Conservation (phyloP, 1,284 basidiomycete genomes). For the Trichosporon sp. region DNA sequence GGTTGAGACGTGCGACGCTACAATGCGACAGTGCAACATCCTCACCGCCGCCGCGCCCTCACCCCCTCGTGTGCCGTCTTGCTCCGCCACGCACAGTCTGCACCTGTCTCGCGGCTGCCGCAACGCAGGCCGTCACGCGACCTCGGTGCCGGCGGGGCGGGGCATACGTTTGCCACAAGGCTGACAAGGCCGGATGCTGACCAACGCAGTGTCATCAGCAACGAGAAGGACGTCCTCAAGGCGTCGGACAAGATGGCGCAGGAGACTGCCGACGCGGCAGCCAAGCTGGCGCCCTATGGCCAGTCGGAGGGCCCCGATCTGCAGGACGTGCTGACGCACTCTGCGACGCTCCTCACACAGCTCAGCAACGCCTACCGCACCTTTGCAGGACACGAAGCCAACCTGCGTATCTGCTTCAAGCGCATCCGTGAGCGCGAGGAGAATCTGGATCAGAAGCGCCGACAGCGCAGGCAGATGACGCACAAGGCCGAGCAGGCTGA, state of each 20-base stretch:
- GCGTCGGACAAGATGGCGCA: constrained; percentile 57
- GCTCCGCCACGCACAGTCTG: neutral
- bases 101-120: neutral
- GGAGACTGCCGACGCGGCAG: constrained; percentile 69
- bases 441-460: constrained; percentile 67
- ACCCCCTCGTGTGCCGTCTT: neutral
- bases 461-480: constrained; percentile 61
- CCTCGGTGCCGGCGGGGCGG: neutral
- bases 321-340: constrained; percentile 70
- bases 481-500: constrained; percentile 80
- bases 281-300: constrained; percentile 72
- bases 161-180: neutral
- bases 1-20: no score
- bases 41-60: neutral
- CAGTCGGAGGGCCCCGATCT: constrained; percentile 76
- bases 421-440: constrained; percentile 75
- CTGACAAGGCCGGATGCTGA: constrained; percentile 4
- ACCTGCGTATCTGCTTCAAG: constrained; percentile 59
- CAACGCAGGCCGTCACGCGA: neutral
- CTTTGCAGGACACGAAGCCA: constrained; percentile 67
- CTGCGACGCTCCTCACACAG: constrained; percentile 63
- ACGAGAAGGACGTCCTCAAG: constrained; percentile 75
- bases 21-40: no score
- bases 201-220: constrained; percentile 66
- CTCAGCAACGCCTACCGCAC: constrained; percentile 64